Conservation (phyloP, 1,139 yeast species). For the Pichiaceae sp. region DNA sequence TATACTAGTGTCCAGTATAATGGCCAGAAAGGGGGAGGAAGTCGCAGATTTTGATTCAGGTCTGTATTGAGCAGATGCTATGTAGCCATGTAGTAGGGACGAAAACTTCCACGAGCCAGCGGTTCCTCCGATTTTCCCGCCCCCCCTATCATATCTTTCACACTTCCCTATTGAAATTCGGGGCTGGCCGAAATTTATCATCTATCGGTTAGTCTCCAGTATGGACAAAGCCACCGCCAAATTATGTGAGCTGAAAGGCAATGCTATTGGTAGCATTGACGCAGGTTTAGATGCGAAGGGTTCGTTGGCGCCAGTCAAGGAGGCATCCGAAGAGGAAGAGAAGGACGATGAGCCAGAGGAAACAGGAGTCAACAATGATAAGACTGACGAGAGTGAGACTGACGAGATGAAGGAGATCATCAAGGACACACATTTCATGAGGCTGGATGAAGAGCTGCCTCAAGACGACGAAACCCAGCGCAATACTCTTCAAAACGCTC, state of each 20-base stretch:
- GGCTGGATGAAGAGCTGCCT: conserved; percentile 14
- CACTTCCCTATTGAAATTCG: too few species aligned
- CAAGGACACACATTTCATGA: conserved; percentile 10
- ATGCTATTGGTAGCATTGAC: not conserved
- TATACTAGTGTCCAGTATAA: too few species aligned
- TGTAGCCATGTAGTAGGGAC: too few species aligned
- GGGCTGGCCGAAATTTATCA: too few species aligned
- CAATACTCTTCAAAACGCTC: conserved; percentile 22
- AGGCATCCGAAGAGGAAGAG: not conserved
- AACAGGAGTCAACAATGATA: conserved; percentile 3
- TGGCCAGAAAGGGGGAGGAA: too few species aligned
- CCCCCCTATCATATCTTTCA: too few species aligned
- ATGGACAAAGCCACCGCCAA: not conserved
- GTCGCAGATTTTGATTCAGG: too few species aligned
- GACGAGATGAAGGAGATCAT: conserved; percentile 7
- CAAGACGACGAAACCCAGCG: conserved; percentile 19
- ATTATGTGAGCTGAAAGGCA: not conserved
- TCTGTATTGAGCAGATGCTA: too few species aligned
- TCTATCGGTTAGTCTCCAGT: too few species aligned
- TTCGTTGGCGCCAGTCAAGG: not conserved
- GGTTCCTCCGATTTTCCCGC: too few species aligned
- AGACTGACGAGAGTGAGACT: conserved; percentile 4
- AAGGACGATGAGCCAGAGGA: conserved; percentile 4
- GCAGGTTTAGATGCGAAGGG: not conserved
- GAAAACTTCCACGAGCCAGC: too few species aligned